Evolutionary conservation across 352 stramenopile species (phyloP).

Genomic region (Pythium brassicae): DNA sequence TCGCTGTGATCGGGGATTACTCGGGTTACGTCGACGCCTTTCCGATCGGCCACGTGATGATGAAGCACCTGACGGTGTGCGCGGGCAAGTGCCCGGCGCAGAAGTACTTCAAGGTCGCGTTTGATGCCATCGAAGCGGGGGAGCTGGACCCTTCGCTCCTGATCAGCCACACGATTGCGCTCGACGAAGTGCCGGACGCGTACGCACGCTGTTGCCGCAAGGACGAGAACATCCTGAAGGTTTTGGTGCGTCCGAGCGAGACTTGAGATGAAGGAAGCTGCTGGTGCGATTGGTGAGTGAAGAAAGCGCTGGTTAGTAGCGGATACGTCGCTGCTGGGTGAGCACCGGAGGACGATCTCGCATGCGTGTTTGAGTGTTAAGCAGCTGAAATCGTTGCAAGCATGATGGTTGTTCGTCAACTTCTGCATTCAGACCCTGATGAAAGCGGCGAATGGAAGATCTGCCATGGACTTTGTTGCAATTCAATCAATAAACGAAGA

Average conservation of each 20-base stretch:
- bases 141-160: constrained; percentile 34
- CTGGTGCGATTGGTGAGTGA: no score
- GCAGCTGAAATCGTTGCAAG: no score
- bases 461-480: no score
- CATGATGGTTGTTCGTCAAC: no score
- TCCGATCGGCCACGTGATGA: constrained; percentile 38
- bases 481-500: no score
- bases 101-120: constrained; percentile 28
- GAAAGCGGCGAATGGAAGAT: no score
- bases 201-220: constrained; percentile 55
- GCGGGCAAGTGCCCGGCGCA: constrained; percentile 30
- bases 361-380: no score
- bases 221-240: constrained; percentile 56
- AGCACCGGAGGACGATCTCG: no score
- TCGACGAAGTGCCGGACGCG: constrained; percentile 50
- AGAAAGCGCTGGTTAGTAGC: no score
- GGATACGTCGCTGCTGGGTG: no score
- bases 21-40: constrained; percentile 26
- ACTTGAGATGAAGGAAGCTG: constrained; percentile 1
- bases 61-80: constrained; percentile 40
- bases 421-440: no score
- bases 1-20: constrained; percentile 33
- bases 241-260: constrained; percentile 43
- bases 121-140: constrained; percentile 17
- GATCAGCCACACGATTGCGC: constrained; percentile 46